phyloP scores from a whole-genome alignment of 2,329 filamentous ascomycete genomes.

The Colletotrichum tamarilloi region DNA sequence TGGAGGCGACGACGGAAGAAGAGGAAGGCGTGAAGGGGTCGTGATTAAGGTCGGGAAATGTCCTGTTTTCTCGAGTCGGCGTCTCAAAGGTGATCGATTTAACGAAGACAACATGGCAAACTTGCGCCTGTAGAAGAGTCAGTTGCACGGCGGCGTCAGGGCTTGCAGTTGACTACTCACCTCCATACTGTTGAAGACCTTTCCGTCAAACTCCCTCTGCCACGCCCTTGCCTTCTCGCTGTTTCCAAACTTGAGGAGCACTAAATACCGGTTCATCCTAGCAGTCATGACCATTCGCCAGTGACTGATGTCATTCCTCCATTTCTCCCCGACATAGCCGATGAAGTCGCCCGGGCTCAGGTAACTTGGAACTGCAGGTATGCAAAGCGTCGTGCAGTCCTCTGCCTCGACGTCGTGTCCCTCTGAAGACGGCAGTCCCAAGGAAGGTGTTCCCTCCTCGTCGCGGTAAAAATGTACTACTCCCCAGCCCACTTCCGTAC shows the following conservation, averaged over 20 bases:
- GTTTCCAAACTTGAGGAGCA: conserved; percentile 91
- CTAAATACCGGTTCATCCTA: conserved; percentile 90
- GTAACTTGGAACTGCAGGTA: conserved; percentile 94
- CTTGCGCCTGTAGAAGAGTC: conserved; percentile 72
- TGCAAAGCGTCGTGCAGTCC: conserved; percentile 88
- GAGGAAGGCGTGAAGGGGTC: conserved; percentile 71
- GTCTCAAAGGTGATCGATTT: conserved; percentile 89
- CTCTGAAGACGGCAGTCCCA: conserved; percentile 49
- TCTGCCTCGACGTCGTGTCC: conserved; percentile 53
- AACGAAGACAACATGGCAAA: conserved; percentile 94
- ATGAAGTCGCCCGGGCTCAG: conserved; percentile 91
- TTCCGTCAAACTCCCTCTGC: conserved; percentile 90
- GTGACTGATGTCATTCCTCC: conserved; percentile 87
- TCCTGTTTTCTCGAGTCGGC: conserved; percentile 58
- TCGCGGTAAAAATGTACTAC: conserved; percentile 95
- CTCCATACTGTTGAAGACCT: conserved; percentile 91
- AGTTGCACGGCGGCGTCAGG: conserved; percentile 23
- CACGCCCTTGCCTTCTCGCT: conserved; percentile 80
- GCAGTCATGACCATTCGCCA: conserved; percentile 95
- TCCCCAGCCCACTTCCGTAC: conserved; percentile 88
- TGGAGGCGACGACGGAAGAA: conserved; percentile 50
- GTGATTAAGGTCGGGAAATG: conserved; percentile 69
- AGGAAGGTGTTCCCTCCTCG: conserved; percentile 75
- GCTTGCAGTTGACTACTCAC: conserved; percentile 55
- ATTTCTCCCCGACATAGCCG: conserved; percentile 90